Base-by-base conservation (phyloP, 345 rosid species). In the Linum usitatissimum region DNA sequence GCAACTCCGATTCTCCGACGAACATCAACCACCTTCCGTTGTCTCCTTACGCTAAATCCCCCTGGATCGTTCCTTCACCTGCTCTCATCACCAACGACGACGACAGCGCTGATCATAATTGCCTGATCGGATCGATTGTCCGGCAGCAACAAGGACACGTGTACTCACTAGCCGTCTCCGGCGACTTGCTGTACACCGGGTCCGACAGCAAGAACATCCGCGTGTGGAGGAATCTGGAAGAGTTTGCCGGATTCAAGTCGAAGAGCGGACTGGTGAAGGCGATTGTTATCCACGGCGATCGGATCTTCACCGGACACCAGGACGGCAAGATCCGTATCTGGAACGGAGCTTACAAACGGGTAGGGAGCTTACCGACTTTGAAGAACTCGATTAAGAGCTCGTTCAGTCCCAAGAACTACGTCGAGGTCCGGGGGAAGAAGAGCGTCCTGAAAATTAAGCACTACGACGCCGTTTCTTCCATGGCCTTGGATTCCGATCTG, bases 261-360 rank as follows among this genome's bases (percentile, higher is more conserved):
- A 28, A 28, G 4, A 55, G 59, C 30, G 59, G 59, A 2, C 28
- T 55, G 59, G 59, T 55, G 14, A 55, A 55, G 59, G 59, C 30
- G 3, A 55, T 55, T 19, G 28, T 55, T 55, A 28, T 55, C 12
- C 18, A 18, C 59, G 18, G 18, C 10, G 59, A 18, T 19, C n/a
- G 10, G 59, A 55, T 55, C 28, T 55, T 55, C 59, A 55, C 59
- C 5, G 59, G 59, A 5, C 59, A 55, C 9, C 59, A 55, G 59
- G 59, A 55, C 59, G 59, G 59, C 20, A 55, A 55, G 28, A 19
- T 55, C 28, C 59, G 59, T 14, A 19, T 19, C 6, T 55, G 59
- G 59, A 55, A 28, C 0, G 14, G 3, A 28, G 23, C 28, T 12
- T 13, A 55, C 30, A 55, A 55, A 28, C 59, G 59, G 14, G 30